Evolutionary conservation across 805 yeast species (phyloP).

Genomic region (Zygoascus flipseniorum): DNA sequence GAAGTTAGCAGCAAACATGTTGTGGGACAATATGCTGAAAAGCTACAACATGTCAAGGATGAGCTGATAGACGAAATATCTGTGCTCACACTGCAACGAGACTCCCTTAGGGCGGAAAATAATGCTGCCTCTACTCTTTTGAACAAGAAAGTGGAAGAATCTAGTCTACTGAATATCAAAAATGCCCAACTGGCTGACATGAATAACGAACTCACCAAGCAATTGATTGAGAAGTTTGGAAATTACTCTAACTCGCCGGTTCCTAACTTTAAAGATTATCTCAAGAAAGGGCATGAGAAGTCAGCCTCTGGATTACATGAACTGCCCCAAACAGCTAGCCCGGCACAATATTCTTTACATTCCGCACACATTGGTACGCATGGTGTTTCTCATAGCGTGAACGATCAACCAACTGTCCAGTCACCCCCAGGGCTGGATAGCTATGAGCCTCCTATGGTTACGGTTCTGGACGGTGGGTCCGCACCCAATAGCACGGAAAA

Average conservation of each 20-base stretch:
- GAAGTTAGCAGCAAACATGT: slow-evolving; percentile 32
- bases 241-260: background rate
- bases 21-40: slow-evolving; percentile 32
- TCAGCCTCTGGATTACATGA: background rate
- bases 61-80: slow-evolving; percentile 40
- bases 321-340: background rate
- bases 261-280: background rate
- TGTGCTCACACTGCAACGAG: slow-evolving; percentile 24
- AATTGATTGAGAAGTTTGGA: slow-evolving; percentile 27
- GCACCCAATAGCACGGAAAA: slow-evolving; percentile 12
- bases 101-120: slow-evolving; percentile 20
- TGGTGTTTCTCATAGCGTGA: background rate
- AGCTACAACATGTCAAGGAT: slow-evolving; percentile 40
- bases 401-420: background rate
- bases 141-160: slow-evolving; percentile 20
- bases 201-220: slow-evolving; percentile 30
- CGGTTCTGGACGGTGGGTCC: slow-evolving; percentile 20
- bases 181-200: slow-evolving; percentile 31
- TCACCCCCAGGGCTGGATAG: background rate
- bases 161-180: slow-evolving; percentile 23
- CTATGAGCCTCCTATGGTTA: slow-evolving; percentile 22
- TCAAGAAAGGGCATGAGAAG: background rate
- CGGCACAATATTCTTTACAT: background rate
- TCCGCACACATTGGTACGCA: background rate
- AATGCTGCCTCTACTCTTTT: slow-evolving; percentile 14